Conservation (phyloP, 176 grass and related monocot genomes). For the Stipa capillata region DNA sequence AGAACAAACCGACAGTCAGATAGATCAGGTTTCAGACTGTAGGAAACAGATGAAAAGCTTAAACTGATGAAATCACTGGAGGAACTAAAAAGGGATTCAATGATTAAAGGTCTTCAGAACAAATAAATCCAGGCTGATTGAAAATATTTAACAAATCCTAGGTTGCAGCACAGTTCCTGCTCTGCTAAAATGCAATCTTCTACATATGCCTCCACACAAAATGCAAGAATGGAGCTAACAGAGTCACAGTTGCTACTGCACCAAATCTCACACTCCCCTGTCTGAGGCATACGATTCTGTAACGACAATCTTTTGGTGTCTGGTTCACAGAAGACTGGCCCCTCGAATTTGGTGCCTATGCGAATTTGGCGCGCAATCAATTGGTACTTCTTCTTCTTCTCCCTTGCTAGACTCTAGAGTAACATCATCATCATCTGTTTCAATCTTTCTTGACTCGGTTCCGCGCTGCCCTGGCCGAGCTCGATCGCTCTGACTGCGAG, state of each 20-base stretch:
- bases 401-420: neutral
- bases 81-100: neutral
- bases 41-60: too few relatives aligned
- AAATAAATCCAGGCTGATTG: neutral
- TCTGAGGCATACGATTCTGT: neutral
- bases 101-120: neutral
- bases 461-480: constrained; percentile 47
- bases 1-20: too few relatives aligned
- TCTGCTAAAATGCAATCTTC: neutral
- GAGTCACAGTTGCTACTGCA: neutral
- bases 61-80: too few relatives aligned
- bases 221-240: neutral
- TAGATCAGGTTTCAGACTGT: too few relatives aligned
- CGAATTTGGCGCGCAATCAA: neutral
- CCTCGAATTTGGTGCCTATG: neutral
- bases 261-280: neutral
- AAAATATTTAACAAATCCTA: neutral
- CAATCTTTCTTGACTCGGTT: constrained; percentile 54
- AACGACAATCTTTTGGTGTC: neutral
- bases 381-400: neutral
- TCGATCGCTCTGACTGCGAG: constrained; percentile 58
- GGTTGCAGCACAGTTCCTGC: neutral
- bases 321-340: too few relatives aligned
- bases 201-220: neutral
- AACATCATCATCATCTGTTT: constrained; percentile 26